Evolutionary conservation across 2,329 filamentous ascomycete species (phyloP), one percentile per base, ranked within the genome.

Genomic region (Coleophoma eucalyptorum): DNA sequence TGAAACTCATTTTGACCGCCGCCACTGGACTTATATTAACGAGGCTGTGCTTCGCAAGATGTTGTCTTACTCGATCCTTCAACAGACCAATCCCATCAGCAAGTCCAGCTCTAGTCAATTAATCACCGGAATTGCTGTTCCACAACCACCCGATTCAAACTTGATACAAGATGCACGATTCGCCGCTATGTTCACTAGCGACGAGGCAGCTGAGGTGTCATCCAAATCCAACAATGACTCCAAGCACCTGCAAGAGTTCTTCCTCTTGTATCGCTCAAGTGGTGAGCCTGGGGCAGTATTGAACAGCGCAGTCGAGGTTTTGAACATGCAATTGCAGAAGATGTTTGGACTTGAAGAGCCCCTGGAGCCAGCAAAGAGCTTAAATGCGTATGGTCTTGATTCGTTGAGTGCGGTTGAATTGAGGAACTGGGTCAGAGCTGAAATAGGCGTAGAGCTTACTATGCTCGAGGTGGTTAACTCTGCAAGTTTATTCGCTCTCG

Each of bases 371-470:
- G 59, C 52, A 1, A 61, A 62, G 26, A 58, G 61, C 2, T 15
- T 56, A 16, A 26, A 33, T 15, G 37, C 48, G 18, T 58, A 56
- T 19, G 54, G 56, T 12, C 70, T 79, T 3, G 77, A 80, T 63
- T 78, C 75, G 0, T 67, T 80, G 12, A 70, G 76, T 6, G 76
- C 75, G 3, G 74, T 79, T n/a, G 73, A 73, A 11, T 63, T 79
- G 5, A 68, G 76, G 10, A 77, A 72, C 55, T 79, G 75, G 74
- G 63, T 78, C 1, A 57, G 67, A 11, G 62, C 65, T 42, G 70
- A 71, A 52, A 69, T 71, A n/a, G 67, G 67, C 2, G 71, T 71
- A 2, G 66, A 73, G 41, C 58, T 78, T 3, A 72, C 74, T 0
- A 69, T 78, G 2, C 77, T 78, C 55, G 73, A 78, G 50, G 68